These are phyloP conservation scores for Arxiozyma heterogenica DNA, from an alignment of 1,139 yeast species.

Conservation along the genomic window DNA sequence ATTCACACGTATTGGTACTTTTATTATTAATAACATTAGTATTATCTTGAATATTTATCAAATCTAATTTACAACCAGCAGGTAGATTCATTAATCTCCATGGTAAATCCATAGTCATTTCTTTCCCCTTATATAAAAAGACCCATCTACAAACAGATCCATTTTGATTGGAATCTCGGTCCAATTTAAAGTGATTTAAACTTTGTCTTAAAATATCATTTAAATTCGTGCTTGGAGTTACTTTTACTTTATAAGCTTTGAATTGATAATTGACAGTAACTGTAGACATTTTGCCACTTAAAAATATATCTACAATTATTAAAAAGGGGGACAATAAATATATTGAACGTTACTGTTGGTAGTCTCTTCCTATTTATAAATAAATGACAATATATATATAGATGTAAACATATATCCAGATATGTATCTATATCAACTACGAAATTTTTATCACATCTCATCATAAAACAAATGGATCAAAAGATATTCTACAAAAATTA, in stretches of 20 bases:
- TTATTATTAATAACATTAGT: too few relatives aligned
- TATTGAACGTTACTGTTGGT: neutral
- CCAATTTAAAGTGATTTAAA: constrained; percentile 10
- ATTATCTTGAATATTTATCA: constrained; percentile 9
- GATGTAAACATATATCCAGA: too few relatives aligned
- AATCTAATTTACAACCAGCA: constrained; percentile 28
- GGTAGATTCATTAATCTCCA: constrained; percentile 31
- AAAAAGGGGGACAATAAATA: neutral
- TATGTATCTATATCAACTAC: too few relatives aligned
- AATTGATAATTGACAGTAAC: constrained; percentile 18
- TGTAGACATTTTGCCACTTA: constrained; percentile 14
- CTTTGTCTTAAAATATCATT: constrained; percentile 19
- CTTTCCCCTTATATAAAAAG: constrained; percentile 19
- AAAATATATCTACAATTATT: too few relatives aligned
- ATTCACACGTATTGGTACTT: neutral
- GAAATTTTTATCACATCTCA: neutral
- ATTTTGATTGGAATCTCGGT: neutral
- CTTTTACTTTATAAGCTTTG: constrained; percentile 13
- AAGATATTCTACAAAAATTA: neutral
- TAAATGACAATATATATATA: too few relatives aligned
- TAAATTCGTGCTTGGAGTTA: constrained; percentile 15
- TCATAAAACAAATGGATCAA: neutral
- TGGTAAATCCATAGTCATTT: constrained; percentile 23
- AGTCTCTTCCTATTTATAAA: neutral
- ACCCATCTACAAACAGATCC: constrained; percentile 8